A percentile compares a stretch with the other conserved stretches of the same genome.
Evolutionary conservation across 78 protist genomes (phyloP).

Genomic region (Dictyostelium firmibasis): DNA sequence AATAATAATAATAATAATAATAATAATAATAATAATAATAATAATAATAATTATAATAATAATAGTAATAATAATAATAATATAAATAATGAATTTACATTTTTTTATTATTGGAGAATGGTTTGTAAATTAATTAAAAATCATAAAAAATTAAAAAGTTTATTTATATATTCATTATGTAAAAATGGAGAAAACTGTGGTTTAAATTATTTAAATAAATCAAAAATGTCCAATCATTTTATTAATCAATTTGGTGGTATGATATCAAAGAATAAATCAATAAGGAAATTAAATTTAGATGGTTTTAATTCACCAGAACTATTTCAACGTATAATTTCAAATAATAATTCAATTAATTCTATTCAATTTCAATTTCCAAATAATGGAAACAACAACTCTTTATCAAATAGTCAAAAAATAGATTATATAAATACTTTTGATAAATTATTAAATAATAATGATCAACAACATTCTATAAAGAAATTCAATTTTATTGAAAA

Average conservation of each 20-base stretch:
- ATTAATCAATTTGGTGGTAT: not conserved
- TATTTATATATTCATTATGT: not conserved
- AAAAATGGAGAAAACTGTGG: not conserved
- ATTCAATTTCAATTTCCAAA: not conserved
- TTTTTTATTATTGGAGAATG: not conserved
- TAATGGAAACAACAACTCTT: not conserved
- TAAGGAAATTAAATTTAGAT: not conserved
- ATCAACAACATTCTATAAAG: not conserved
- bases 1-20: not conserved
- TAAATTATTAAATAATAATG: not conserved
- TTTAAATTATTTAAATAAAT: not conserved
- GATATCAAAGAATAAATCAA: slow-evolving; percentile 5
- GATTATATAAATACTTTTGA: not conserved
- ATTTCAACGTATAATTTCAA: not conserved
- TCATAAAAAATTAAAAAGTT: not conserved
- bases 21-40: not conserved
- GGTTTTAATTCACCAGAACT: not conserved
- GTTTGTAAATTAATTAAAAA: not conserved
- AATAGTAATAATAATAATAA: no score
- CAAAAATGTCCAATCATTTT: not conserved
- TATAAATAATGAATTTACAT: not conserved
- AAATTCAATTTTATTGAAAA: not conserved
- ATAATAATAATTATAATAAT: no score
- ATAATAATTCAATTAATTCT: not conserved
- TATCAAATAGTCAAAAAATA: not conserved